Evolutionary conservation across 345 rosid species (phyloP), one percentile per base, ranked within the genome.

Genomic region (Linum trigynum): DNA sequence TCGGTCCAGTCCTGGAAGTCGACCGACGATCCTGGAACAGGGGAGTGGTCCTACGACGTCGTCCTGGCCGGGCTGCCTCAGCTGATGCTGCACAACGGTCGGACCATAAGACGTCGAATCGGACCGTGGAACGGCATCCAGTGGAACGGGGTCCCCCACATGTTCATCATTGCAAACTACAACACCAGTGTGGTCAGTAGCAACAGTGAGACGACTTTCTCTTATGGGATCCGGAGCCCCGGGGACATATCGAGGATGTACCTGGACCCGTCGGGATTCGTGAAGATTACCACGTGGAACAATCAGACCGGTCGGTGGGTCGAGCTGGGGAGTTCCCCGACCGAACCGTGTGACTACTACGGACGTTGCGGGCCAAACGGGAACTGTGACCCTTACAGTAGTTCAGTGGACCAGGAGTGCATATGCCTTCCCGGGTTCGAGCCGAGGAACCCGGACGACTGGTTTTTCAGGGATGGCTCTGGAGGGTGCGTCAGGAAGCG

Each of bases 1-100:
- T 7, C 2, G 5, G 11, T 53, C 12, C 23, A 63, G 0, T 67
- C 70, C 6, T 67, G 64, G 70, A 59, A 5, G 43, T 67, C 70
- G 35, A n/a, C 9, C 7, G 16, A 12, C 59, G 64, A 67, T 37
- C 63, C 70, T 1, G 64, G 5, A 43, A 43, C 50, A 7, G 50
- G 50, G 50, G 6, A 7, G 10, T 43, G 6, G 9, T 5, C 50
- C 9, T 43, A 5, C 50, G 9, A 11, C 9, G 50, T 43, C 6
- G 50, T 5, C 9, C 50, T 11, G 50, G 10, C 9, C 50, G 50
- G 50, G 50, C 10, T 11, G 50, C 50, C 50, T 7, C 50, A 43
- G 50, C 10, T 43, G 50, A 11, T 5, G 3, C 50, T 5, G 32
- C 32, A 23, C 32, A 23, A 23, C 32, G 32, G 32, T 23, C 32